phyloP scores from a whole-genome alignment of 2,329 filamentous ascomycete genomes.

The Fusarium sp. region DNA sequence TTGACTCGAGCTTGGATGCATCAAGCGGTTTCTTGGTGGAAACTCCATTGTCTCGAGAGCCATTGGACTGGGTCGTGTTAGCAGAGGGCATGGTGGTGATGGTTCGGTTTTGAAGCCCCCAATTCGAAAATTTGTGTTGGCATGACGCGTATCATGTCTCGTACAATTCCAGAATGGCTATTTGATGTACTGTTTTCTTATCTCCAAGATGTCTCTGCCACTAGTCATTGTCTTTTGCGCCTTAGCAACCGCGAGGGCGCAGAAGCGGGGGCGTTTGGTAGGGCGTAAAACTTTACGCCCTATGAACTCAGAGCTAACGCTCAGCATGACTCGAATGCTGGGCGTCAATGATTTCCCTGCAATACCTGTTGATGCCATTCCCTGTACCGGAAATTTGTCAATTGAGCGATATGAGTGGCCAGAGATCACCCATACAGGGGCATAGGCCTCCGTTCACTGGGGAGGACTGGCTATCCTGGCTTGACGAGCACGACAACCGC shows the following conservation, averaged over 20 bases:
- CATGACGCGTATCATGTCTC: neutral
- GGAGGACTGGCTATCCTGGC: conserved; percentile 1
- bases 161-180: neutral
- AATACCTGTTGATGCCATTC: too few relatives aligned
- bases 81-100: neutral
- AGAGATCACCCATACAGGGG: neutral
- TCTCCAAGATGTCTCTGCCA: neutral
- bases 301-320: neutral
- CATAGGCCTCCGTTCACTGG: neutral
- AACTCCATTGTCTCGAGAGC: neutral
- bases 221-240: too few relatives aligned
- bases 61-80: too few relatives aligned
- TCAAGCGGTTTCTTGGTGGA: neutral
- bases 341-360: too few relatives aligned
- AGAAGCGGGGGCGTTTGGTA: too few relatives aligned
- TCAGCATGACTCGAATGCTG: neutral
- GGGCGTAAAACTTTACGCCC: neutral
- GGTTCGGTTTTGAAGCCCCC: neutral
- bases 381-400: too few relatives aligned
- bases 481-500: neutral
- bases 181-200: neutral
- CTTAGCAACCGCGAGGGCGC: too few relatives aligned
- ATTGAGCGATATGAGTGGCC: too few relatives aligned
- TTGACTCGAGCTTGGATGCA: neutral
- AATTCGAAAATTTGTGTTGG: neutral